Evolutionary conservation across 2,329 filamentous ascomycete species (phyloP).

Genomic region (Bertia moriformis): DNA sequence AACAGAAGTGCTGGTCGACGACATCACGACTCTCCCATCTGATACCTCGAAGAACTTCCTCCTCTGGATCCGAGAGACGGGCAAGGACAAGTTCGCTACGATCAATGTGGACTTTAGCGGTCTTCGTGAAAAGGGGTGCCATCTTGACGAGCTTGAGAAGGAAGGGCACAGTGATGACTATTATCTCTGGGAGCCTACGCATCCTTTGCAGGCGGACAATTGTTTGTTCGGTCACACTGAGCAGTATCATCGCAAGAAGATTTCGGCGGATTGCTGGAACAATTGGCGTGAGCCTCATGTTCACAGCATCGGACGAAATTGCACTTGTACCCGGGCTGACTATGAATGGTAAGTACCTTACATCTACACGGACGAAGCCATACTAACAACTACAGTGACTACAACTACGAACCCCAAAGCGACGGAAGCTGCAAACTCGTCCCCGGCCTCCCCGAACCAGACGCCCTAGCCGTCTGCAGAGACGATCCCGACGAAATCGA

Average conservation of each 20-base stretch:
- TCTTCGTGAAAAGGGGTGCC: slow-evolving; percentile 60
- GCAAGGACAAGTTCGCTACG: slow-evolving; percentile 34
- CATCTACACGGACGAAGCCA: too few species aligned
- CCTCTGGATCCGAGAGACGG: slow-evolving; percentile 60
- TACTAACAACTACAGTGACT: slow-evolving; percentile 72
- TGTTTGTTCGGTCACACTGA: slow-evolving; percentile 88
- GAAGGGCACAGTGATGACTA: slow-evolving; percentile 56
- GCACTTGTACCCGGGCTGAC: slow-evolving; percentile 69
- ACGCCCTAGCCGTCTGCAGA: slow-evolving; percentile 32
- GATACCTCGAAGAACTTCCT: slow-evolving; percentile 85
- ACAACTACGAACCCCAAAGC: slow-evolving; percentile 72
- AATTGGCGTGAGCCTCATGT: slow-evolving; percentile 56
- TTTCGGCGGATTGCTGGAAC: slow-evolving; percentile 69
- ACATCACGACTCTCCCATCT: slow-evolving; percentile 77
- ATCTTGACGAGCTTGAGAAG: slow-evolving; percentile 46
- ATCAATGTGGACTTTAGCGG: slow-evolving; percentile 83
- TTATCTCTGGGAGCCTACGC: slow-evolving; percentile 71
- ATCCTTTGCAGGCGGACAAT: slow-evolving; percentile 62
- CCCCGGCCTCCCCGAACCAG: slow-evolving; percentile 48
- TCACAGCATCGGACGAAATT: slow-evolving; percentile 57
- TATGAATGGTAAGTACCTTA: slow-evolving; percentile 66
- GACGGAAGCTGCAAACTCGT: slow-evolving; percentile 70
- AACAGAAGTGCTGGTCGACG: slow-evolving; percentile 55
- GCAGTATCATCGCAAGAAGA: slow-evolving; percentile 80
- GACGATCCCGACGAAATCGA: slow-evolving; percentile 55